phyloP scores from a whole-genome alignment of 768 basidiomycete genomes.

The Lactifluus piperatus region DNA sequence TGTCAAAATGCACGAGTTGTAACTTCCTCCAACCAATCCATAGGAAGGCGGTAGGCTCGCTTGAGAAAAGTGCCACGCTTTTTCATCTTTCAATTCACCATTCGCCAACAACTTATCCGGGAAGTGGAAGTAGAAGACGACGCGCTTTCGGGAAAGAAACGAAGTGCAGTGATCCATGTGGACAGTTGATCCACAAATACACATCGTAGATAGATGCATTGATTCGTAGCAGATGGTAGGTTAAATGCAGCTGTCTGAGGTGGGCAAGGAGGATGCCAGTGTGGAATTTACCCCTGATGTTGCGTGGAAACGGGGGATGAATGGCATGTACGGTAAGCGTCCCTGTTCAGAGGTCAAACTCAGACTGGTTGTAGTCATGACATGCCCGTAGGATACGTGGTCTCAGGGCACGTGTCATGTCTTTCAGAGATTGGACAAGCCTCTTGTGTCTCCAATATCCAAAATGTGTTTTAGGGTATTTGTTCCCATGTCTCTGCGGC shows the following conservation, averaged over 20 bases:
- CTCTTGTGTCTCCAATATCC: too few species aligned
- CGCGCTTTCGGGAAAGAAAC: constrained; percentile 58
- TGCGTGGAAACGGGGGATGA: constrained; percentile 69
- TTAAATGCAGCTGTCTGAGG: constrained; percentile 78
- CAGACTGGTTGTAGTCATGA: neutral
- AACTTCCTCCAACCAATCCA: constrained; percentile 84
- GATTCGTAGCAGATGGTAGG: constrained; percentile 47
- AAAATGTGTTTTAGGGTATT: too few species aligned
- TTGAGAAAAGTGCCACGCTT: constrained; percentile 49
- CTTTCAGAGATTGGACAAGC: too few species aligned
- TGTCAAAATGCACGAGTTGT: constrained; percentile 62
- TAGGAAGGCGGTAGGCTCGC: constrained; percentile 72
- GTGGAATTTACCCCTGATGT: constrained; percentile 72
- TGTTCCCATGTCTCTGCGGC: too few species aligned
- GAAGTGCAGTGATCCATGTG: constrained; percentile 80
- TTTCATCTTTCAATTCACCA: constrained; percentile 43
- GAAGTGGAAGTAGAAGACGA: constrained; percentile 97
- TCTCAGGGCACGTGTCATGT: too few species aligned
- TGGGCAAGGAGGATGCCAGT: constrained; percentile 90
- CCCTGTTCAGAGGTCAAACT: constrained; percentile 37
- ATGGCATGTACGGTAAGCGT: constrained; percentile 70
- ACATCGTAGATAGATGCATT: constrained; percentile 58
- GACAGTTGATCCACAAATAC: constrained; percentile 93
- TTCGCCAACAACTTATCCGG: constrained; percentile 87
- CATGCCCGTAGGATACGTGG: too few species aligned